Evolutionary conservation across 2,329 filamentous ascomycete species (phyloP), one percentile per base, ranked within the genome.

Genomic region (Didymella exigua): DNA sequence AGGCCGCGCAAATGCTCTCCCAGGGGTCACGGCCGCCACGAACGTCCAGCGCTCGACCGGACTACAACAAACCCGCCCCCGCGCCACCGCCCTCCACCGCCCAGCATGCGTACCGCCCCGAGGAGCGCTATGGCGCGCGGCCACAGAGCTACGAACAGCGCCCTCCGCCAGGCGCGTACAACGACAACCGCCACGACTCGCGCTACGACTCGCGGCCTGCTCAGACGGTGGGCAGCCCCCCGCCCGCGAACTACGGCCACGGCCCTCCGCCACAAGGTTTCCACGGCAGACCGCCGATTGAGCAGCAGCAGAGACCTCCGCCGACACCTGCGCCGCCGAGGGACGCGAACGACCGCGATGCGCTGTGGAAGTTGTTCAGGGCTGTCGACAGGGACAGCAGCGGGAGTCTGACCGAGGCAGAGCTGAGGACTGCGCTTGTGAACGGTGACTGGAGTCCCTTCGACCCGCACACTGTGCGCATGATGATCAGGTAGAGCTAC

Each of bases 401-500:
- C 46, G 93, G 93, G 18, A 86, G 92, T 61, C 84, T 99, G 41
- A 92, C 89, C 2, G 93, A 96, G 76, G 82, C 83, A 46, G 93
- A 98, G 76, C 87, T 99, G 36, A 89, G 90, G 9, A 88, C 90
- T 1, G 95, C 95, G 18, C 86, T 99, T 5, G 93, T 98, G 56
- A 99, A 99, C 72, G 93, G 93, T 50, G 95, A 99, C 81, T 97
- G 91, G 86, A 91, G 91, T 1, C 86, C 91, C 4, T 99, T 99
- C 75, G 93, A 99, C 76, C 84, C 87, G 4, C 90, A 96, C 67
- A 99, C 95, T 1, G 93, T 98, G 62, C 89, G 89, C 70, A 96
- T 98, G 91, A 97, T 99, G 93, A 97, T 99, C 65, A 89, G 70
- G 71, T 74, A 61, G 18, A 4, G 23, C 6, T 23, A 14, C 10